Conservation (phyloP, 768 basidiomycete genomes). For the Leucosporidium creatinivorum region DNA sequence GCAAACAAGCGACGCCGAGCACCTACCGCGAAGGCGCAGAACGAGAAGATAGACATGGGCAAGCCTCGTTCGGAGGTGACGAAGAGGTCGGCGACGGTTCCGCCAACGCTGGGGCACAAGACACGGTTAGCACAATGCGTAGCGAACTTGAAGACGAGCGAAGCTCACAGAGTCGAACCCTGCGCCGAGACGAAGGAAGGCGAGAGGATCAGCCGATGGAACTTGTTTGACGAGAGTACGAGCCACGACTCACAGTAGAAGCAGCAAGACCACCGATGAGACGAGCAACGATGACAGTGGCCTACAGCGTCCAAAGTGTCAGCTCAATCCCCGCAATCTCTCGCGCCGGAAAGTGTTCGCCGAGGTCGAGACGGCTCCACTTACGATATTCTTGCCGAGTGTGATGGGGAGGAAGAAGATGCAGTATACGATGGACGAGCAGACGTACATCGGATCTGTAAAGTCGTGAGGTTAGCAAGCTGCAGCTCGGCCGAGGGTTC, state of each 20-base stretch:
- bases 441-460: slow-evolving; percentile 35
- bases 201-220: too few species aligned
- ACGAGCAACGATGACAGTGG: slow-evolving; percentile 40
- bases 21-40: slow-evolving; percentile 55
- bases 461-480: not conserved
- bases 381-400: slow-evolving; percentile 38
- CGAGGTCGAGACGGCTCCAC: too few species aligned
- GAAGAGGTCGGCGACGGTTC: slow-evolving; percentile 44
- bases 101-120: slow-evolving; percentile 37
- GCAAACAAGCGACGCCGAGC: too few species aligned
- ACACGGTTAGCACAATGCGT: too few species aligned
- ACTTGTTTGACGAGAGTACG: not conserved
- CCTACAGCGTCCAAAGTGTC: not conserved
- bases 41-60: slow-evolving; percentile 68
- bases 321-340: too few species aligned
- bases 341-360: too few species aligned
- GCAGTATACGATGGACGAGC: slow-evolving; percentile 33
- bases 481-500: not conserved
- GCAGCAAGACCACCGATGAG: slow-evolving; percentile 42
- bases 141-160: too few species aligned
- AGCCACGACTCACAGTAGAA: slow-evolving; percentile 37
- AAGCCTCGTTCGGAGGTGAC: slow-evolving; percentile 41
- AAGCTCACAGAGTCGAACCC: slow-evolving; percentile 33
- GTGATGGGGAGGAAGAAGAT: slow-evolving; percentile 35
- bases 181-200: too few species aligned